phyloP scores from a whole-genome alignment of 371 early-diverging fungal genomes.

The Syncephalis plumigaleata region DNA sequence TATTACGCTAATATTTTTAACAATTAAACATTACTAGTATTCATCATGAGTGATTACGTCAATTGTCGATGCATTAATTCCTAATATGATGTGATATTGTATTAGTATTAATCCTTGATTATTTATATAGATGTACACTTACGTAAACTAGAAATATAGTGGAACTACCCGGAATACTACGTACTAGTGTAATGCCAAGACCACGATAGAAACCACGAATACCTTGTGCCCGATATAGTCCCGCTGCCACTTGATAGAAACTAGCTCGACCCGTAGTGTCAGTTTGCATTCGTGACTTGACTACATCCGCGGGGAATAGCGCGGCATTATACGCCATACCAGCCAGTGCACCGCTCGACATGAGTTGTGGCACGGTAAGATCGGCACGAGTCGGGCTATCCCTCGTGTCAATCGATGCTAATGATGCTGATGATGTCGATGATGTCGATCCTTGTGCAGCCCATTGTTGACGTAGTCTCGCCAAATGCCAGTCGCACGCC shows the following conservation, averaged over 20 bases:
- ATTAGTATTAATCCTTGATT: too few species aligned
- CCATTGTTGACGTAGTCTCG: constrained; percentile 3
- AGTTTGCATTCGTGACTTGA: constrained; percentile 89
- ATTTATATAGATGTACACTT: constrained; percentile 9
- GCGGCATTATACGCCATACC: constrained; percentile 84
- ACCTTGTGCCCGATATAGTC: constrained; percentile 63
- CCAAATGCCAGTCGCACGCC: constrained; percentile 38
- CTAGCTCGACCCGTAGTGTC: constrained; percentile 15
- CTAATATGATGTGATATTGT: too few species aligned
- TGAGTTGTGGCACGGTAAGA: constrained; percentile 41
- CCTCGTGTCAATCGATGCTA: constrained; percentile 5
- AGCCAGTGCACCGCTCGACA: constrained; percentile 79
- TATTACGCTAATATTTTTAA: too few species aligned
- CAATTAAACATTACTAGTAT: too few species aligned
- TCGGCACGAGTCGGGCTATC: constrained; percentile 31
- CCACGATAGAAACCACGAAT: constrained; percentile 81
- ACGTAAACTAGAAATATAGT: constrained; percentile 80
- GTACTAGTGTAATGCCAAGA: constrained; percentile 76
- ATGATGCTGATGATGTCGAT: too few species aligned
- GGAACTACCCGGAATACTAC: constrained; percentile 83
- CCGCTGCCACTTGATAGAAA: constrained; percentile 35
- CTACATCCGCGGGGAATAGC: constrained; percentile 86
- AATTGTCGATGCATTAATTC: too few species aligned
- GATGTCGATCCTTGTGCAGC: too few species aligned
- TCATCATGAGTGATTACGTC: too few species aligned